Evolutionary conservation across 1,139 yeast species (phyloP).

Genomic region (Debaryomyces udenii): DNA sequence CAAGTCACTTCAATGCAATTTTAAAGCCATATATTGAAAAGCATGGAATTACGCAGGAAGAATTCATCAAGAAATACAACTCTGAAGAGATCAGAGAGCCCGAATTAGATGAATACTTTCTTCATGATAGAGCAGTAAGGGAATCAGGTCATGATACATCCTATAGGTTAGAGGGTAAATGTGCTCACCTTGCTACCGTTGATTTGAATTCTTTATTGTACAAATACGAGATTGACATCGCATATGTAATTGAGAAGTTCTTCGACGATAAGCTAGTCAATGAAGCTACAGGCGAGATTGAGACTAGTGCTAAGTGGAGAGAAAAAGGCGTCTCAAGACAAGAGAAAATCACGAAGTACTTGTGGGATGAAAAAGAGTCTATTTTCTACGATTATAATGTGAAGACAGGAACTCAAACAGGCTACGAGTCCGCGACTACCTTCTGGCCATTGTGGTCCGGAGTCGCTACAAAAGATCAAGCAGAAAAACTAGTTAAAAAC

Average conservation of each 20-base stretch:
- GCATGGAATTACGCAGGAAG: slow-evolving; percentile 61
- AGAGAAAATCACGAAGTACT: slow-evolving; percentile 60
- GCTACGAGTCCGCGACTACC: slow-evolving; percentile 85
- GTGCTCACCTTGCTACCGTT: slow-evolving; percentile 89
- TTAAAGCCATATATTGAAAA: slow-evolving; percentile 71
- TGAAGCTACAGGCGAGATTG: slow-evolving; percentile 32
- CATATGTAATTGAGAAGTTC: slow-evolving; percentile 57
- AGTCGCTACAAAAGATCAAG: slow-evolving; percentile 72
- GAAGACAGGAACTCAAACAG: slow-evolving; percentile 54
- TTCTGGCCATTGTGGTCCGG: slow-evolving; percentile 95
- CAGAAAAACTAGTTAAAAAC: slow-evolving; percentile 57
- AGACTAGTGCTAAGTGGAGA: slow-evolving; percentile 63
- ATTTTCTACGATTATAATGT: slow-evolving; percentile 87
- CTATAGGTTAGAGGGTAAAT: slow-evolving; percentile 84
- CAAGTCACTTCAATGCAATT: slow-evolving; percentile 80
- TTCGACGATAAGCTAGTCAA: slow-evolving; percentile 53
- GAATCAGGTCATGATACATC: slow-evolving; percentile 97
- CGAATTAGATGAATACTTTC: slow-evolving; percentile 79
- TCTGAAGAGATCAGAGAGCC: slow-evolving; percentile 70
- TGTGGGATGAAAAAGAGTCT: slow-evolving; percentile 84
- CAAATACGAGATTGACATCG: slow-evolving; percentile 89
- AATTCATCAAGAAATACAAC: slow-evolving; percentile 74
- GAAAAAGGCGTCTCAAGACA: slow-evolving; percentile 58
- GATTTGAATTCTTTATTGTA: slow-evolving; percentile 85
- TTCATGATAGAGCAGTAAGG: slow-evolving; percentile 93